These are phyloP conservation scores for Volvariella surrecta DNA, from an alignment of 1,284 basidiomycete species.

Conservation along the genomic window DNA sequence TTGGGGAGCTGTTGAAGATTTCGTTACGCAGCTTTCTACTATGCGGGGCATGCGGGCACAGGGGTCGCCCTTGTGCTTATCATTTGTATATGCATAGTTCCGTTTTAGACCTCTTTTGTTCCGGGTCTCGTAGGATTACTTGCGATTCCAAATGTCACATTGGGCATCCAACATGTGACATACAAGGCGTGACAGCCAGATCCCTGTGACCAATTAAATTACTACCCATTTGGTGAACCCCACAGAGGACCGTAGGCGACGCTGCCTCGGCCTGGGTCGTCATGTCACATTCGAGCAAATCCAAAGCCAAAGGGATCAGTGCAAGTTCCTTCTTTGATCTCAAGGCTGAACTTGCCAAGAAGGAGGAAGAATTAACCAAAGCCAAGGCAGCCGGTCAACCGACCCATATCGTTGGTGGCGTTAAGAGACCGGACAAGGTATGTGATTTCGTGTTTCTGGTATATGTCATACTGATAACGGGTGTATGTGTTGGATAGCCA, in stretches of 20 bases:
- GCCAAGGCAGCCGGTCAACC: conserved; percentile 49
- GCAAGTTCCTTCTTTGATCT: conserved; percentile 70
- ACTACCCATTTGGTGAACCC: no score
- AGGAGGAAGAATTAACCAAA: conserved; percentile 53
- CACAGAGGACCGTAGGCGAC: background rate
- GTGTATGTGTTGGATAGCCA: conserved; percentile 20
- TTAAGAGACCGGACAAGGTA: conserved; percentile 60
- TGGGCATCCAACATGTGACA: no score
- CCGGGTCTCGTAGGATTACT: no score
- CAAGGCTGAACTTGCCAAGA: conserved; percentile 62
- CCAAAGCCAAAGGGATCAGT: conserved; percentile 61
- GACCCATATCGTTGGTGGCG: conserved; percentile 42
- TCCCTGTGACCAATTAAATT: no score
- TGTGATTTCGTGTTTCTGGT: conserved; percentile 9
- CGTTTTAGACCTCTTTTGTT: no score
- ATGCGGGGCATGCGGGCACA: no score
- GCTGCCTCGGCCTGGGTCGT: background rate
- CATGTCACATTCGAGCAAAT: conserved; percentile 33
- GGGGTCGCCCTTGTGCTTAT: no score
- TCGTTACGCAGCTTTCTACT: no score
- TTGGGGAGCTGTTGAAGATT: no score
- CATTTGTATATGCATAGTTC: no score
- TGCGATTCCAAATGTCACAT: no score
- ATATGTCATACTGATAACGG: background rate
- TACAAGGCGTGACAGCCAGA: no score